Conservation (phyloP, 306 rosid species). For the Acacia crassicarpa region DNA sequence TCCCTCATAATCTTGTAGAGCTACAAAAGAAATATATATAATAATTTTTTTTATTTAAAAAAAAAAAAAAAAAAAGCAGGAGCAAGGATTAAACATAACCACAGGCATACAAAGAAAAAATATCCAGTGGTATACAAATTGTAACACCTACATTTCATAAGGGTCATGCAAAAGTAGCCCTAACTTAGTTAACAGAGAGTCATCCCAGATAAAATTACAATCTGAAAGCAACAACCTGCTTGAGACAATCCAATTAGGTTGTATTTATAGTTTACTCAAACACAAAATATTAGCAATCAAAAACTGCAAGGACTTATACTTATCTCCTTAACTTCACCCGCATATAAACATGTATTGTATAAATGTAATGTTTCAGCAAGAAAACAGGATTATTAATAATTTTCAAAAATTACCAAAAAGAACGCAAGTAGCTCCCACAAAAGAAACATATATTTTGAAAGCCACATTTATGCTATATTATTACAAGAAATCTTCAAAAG, state of each 20-base stretch:
- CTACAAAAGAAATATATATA: slow-evolving; percentile 47
- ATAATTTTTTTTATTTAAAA: too few relatives aligned
- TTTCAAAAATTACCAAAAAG: neutral
- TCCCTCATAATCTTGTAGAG: slow-evolving; percentile 95
- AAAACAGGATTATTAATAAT: neutral
- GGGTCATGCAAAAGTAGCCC: neutral
- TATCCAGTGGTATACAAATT: neutral
- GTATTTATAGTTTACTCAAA: neutral
- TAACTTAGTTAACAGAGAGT: neutral
- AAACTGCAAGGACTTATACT: neutral
- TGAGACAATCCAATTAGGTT: neutral
- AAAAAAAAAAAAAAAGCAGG: neutral
- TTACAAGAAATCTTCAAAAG: neutral
- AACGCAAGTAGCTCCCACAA: neutral
- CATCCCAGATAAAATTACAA: neutral
- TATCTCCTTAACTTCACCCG: neutral
- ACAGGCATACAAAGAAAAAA: neutral
- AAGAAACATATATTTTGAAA: neutral
- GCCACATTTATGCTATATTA: neutral
- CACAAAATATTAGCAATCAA: neutral
- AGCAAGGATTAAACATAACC: slow-evolving; percentile 18
- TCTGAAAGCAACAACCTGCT: neutral
- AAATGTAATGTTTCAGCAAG: neutral
- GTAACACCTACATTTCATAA: neutral
- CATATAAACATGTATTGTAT: neutral